These are phyloP conservation scores for Hypsizygus ulmarius DNA, from an alignment of 1,284 basidiomycete species.

Conservation along the genomic window DNA sequence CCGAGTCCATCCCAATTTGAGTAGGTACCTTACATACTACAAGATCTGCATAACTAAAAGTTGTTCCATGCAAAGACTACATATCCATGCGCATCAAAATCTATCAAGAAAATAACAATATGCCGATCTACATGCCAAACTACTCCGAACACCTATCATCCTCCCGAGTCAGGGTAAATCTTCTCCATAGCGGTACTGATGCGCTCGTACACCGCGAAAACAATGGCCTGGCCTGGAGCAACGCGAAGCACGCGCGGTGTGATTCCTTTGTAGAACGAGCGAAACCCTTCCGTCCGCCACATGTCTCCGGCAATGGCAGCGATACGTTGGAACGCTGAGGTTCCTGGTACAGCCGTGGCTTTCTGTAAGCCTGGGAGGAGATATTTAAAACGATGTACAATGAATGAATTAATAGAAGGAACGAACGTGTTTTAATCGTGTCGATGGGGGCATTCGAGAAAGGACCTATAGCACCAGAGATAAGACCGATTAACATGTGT, in stretches of 20 bases:
- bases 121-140: slow-evolving; percentile 6
- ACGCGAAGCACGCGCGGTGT: slow-evolving; percentile 96
- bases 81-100: background rate
- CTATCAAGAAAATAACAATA: slow-evolving; percentile 1
- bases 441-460: slow-evolving; percentile 98
- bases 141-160: slow-evolving; percentile 68
- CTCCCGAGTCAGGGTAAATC: slow-evolving; percentile 52
- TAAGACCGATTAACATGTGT: slow-evolving; percentile 90
- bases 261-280: slow-evolving; percentile 96
- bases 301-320: slow-evolving; percentile 83
- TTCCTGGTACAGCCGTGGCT: slow-evolving; percentile 73
- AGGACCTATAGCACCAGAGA: slow-evolving; percentile 97
- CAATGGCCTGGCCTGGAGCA: slow-evolving; percentile 91
- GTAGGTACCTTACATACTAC: background rate
- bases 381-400: slow-evolving; percentile 17
- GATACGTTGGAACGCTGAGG: slow-evolving; percentile 78
- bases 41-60: too few relatives aligned
- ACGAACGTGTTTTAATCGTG: slow-evolving; percentile 92
- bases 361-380: slow-evolving; percentile 73
- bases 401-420: slow-evolving; percentile 4
- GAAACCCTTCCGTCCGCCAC: slow-evolving; percentile 89
- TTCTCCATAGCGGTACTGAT: slow-evolving; percentile 74
- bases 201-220: slow-evolving; percentile 89
- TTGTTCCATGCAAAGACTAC: background rate
- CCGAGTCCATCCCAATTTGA: too few relatives aligned